phyloP scores from a whole-genome alignment of 192 early-diverging fungal genomes.

The Coemansia sp. region DNA sequence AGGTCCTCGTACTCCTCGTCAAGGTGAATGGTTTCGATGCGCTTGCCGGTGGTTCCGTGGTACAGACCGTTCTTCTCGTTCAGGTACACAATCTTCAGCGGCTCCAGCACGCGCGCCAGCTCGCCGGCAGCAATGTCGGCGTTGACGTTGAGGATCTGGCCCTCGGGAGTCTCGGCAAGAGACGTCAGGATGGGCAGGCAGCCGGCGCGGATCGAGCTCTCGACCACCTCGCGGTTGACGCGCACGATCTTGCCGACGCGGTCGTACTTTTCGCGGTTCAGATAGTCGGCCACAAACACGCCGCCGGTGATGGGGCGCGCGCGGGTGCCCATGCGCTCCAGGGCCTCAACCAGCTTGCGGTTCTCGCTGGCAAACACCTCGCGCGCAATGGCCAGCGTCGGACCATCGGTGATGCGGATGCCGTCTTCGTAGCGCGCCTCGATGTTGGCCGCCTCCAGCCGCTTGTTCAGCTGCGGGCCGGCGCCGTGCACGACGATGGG shows the following conservation, averaged over 20 bases:
- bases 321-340: slow-evolving; percentile 91
- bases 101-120: slow-evolving; percentile 92
- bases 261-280: slow-evolving; percentile 94
- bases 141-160: slow-evolving; percentile 98
- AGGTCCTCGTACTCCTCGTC: slow-evolving; percentile 99
- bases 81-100: slow-evolving; percentile 95
- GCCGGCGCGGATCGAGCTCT: slow-evolving; percentile 90
- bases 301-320: slow-evolving; percentile 96
- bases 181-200: slow-evolving; percentile 94
- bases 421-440: slow-evolving; percentile 96
- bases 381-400: slow-evolving; percentile 91
- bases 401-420: slow-evolving; percentile 94
- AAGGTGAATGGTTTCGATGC: slow-evolving; percentile 95
- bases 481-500: slow-evolving; percentile 99
- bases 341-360: slow-evolving; percentile 93
- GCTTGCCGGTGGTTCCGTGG: slow-evolving; percentile 91
- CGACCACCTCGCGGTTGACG: slow-evolving; percentile 92
- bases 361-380: slow-evolving; percentile 95
- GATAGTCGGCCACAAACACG: slow-evolving; percentile 94
- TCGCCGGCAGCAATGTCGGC: slow-evolving; percentile 98
- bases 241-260: slow-evolving; percentile 87
- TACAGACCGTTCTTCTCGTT: slow-evolving; percentile 98
- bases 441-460: slow-evolving; percentile 90
- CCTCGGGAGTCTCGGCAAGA: slow-evolving; percentile 91
- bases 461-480: slow-evolving; percentile 91